phyloP scores from a whole-genome alignment of 768 basidiomycete genomes.

The Plicaturopsis crispa region DNA sequence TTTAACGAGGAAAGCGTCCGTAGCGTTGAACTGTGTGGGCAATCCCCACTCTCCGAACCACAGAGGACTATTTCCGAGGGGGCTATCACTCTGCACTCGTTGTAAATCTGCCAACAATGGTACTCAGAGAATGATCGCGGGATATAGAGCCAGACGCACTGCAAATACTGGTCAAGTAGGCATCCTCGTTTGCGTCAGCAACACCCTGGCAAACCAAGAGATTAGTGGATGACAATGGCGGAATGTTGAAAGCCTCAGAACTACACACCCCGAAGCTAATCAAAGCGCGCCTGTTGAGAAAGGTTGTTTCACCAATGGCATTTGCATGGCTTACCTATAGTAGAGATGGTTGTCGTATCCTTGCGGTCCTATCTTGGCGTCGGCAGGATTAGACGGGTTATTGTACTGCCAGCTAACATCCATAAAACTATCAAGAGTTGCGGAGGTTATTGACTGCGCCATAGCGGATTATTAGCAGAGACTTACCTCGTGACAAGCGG shows the following conservation, averaged over 20 bases:
- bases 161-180: constrained; percentile 64
- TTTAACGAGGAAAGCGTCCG: constrained; percentile 49
- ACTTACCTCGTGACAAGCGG: constrained; percentile 5
- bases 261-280: constrained; percentile 49
- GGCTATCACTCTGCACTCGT: constrained; percentile 41
- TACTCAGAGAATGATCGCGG: not conserved
- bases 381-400: constrained; percentile 63
- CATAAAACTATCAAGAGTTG: constrained; percentile 52
- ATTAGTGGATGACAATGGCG: constrained; percentile 4
- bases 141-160: constrained; percentile 34
- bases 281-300: constrained; percentile 1
- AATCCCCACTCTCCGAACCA: constrained; percentile 59
- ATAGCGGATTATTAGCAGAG: not conserved
- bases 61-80: constrained; percentile 36
- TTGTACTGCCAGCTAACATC: constrained; percentile 73
- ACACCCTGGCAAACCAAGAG: constrained; percentile 43
- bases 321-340: constrained; percentile 65
- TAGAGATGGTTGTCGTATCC: constrained; percentile 77
- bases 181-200: constrained; percentile 52
- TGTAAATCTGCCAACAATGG: constrained; percentile 39
- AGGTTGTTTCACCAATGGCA: no score
- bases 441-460: not conserved
- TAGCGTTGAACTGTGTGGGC: constrained; percentile 55
- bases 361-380: constrained; percentile 62
- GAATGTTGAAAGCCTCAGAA: not conserved